Base-by-base conservation (phyloP, 78 protist species). In the Polysphondylium violaceum region DNA sequence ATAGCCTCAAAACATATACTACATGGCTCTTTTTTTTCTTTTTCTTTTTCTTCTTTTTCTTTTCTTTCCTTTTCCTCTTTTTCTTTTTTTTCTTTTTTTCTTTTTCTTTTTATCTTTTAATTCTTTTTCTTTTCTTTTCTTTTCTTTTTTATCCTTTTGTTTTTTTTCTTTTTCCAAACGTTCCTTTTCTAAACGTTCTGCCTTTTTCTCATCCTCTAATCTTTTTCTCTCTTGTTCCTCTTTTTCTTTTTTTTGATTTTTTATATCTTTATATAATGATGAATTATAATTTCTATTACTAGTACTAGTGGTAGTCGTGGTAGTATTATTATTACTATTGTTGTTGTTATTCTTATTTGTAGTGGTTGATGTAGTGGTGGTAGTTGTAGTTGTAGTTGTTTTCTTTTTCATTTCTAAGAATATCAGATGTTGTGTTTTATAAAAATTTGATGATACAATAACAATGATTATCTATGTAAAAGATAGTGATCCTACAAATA, bases 1-100 rank as follows among this genome's bases (percentile, higher is more conserved):
- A 53, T 27, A 19, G 3, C 41, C 25, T 81, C 89, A 0, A 33
- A 36, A 41, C 89, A 81, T 29, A 81, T 81, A 16, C 53, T 68
- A 58, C 89, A 81, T 17, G 53, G 19, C 71, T 76, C 41, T 53
- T 50, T 6, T 47, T 50, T 21, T 31, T 65, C 21, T 55, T 85
- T 55, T 73, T 33, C 41, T 65, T 44, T 1, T 25, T 29, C 5
- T 60, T 81, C 64, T 29, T 50, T 29, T 65, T 64, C 2, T 19
- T 29, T 27, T 83, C 25, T 8, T 29, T 55, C 50, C 41, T 63
- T 41, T 6, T 44, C 23, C 41, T 31, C 5, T 47, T 67, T 29
- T 29, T 50, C 58, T 50, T 17, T 65, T 43, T 14, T 63, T 25
- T 16, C 2, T 23, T 44, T 64, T 38, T 43, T 4, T 2, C 14